These are phyloP conservation scores for Amyloporia xantha DNA, from an alignment of 768 basidiomycete species.

Conservation along the genomic window DNA sequence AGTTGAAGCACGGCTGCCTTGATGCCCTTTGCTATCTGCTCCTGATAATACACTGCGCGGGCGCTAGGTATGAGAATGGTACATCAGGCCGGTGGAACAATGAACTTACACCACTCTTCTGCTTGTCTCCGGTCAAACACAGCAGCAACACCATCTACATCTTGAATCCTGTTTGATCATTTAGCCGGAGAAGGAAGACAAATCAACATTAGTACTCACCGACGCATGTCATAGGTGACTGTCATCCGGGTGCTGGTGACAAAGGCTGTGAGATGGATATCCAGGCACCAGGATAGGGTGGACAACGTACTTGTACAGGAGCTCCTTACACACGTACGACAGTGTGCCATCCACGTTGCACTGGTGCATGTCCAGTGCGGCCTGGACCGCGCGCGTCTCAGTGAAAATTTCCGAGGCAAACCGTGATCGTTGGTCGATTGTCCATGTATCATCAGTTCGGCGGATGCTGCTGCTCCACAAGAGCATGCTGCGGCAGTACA, in stretches of 20 bases:
- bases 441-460: conserved; percentile 40
- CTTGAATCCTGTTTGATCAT: conserved; percentile 22
- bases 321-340: conserved; percentile 65
- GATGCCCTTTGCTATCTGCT: conserved; percentile 56
- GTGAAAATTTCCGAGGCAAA: conserved; percentile 67
- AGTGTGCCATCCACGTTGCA: conserved; percentile 63
- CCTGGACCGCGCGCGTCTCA: conserved; percentile 61
- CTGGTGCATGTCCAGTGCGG: conserved; percentile 52
- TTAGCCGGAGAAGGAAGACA: conserved; percentile 16
- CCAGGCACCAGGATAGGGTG: not conserved
- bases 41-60: conserved; percentile 57
- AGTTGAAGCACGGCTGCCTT: conserved; percentile 47
- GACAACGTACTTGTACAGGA: conserved; percentile 63
- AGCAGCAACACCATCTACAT: conserved; percentile 36
- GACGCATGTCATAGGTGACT: conserved; percentile 63
- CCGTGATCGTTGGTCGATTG: conserved; percentile 45
- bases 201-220: conserved; percentile 53
- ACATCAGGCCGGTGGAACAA: not conserved
- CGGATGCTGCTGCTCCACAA: conserved; percentile 70
- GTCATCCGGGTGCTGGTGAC: conserved; percentile 54
- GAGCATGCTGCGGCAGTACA: conserved; percentile 61
- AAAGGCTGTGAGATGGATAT: not conserved
- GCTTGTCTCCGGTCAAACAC: conserved; percentile 22
- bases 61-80: not conserved
- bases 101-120: conserved; percentile 25